Evolutionary conservation across 2,329 filamentous ascomycete genomes (phyloP), one percentile per base, ranked within the genome.

Genomic region (Acephala macrosclerotiorum): DNA sequence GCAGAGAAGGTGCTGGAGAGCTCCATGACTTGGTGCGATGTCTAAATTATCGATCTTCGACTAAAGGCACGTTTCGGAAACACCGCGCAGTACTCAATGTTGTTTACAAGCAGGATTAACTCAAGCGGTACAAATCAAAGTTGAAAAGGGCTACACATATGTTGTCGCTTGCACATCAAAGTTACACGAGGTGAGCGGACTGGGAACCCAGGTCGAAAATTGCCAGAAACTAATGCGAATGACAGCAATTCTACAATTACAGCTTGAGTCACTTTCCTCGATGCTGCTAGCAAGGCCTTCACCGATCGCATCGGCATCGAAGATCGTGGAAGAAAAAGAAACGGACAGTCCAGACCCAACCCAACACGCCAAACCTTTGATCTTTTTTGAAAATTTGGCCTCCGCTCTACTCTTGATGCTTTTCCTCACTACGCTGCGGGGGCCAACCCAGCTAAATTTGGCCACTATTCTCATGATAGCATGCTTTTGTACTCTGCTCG

Each of bases 1-100:
- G 45, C 45, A 49, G 45, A 49, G 45, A 49, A n/a, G 45, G 45
- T 9, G 45, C 45, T n/a, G 6, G 45, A 22, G 45, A 49, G 20
- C 45, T 49, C 45, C 18, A 49, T 14, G n/a, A 49, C 20, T 22
- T 49, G 45, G 45, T 49, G 45, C n/a, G 25, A 26, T 25, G n/a
- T 25, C 20, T 49, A 20, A 25, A 16, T 2, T 26, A 49, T 22
- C n/a, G 45, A 14, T 25, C 45, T 20, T 49, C 20, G 2, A 49
- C 4, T 22, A 49, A 49, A 26, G 25, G 11, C 20, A 49, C 16
- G 45, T 22, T 49, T 26, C 20, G 45, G 8, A 49, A 26, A n/a
- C 45, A 49, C 22, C 18, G 20, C 16, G 20, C 22, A 22, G 45
- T 20, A 11, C 45, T 49, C 8, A 49, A 49, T 25, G 45, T 49